phyloP scores from a whole-genome alignment of 257 asterid species.

The Lantana camara region DNA sequence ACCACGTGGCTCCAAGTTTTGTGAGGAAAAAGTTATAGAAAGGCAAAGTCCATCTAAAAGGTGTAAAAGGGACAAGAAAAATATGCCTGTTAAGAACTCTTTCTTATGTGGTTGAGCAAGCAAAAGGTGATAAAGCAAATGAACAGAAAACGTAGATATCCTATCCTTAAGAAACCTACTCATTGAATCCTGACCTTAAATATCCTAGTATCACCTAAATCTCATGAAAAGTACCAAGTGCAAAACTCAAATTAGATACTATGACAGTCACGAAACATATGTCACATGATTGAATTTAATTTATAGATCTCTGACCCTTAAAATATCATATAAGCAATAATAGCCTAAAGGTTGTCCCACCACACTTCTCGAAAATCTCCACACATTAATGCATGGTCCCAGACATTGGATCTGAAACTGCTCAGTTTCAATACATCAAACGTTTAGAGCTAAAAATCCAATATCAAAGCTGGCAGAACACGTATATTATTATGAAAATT shows the following conservation, averaged over 20 bases:
- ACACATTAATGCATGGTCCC: slow-evolving; percentile 2
- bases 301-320: neutral
- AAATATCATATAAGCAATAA: slow-evolving; percentile 22
- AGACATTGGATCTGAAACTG: slow-evolving; percentile 10
- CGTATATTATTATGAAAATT: slow-evolving; percentile 10
- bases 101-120: no score
- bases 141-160: no score
- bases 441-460: slow-evolving; percentile 13
- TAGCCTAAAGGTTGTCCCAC: slow-evolving; percentile 2
- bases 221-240: neutral
- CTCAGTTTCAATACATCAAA: neutral
- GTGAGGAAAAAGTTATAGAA: neutral
- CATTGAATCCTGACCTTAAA: neutral
- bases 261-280: slow-evolving; percentile 6
- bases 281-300: neutral
- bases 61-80: no score
- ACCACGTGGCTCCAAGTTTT: neutral
- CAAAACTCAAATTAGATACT: neutral
- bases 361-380: slow-evolving; percentile 12
- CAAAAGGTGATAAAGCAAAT: no score
- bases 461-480: slow-evolving; percentile 12
- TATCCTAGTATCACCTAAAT: neutral
- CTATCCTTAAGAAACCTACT: no score
- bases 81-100: no score
- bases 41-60: neutral